phyloP scores from a whole-genome alignment of 805 yeast species.

The Wickerhamiella shivajii region DNA sequence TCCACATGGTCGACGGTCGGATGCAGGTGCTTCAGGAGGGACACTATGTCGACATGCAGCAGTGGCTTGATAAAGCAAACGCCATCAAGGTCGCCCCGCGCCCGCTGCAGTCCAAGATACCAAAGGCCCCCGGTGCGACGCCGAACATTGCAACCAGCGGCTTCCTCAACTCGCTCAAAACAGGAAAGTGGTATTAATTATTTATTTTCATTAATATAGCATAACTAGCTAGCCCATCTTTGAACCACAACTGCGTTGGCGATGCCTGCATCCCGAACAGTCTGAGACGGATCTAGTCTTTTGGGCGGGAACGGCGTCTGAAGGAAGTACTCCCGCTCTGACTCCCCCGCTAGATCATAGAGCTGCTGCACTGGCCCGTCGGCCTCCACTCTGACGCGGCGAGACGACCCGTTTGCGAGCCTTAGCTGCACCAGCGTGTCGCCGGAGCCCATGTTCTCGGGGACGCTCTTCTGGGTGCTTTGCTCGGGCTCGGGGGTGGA shows the following conservation, averaged over 20 bases:
- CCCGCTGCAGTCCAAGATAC: neutral
- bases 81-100: slow-evolving; percentile 1
- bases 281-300: slow-evolving; percentile 41
- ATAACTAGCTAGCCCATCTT: slow-evolving; percentile 9
- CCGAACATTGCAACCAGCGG: slow-evolving; percentile 11
- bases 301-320: slow-evolving; percentile 74
- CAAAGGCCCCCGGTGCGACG: neutral
- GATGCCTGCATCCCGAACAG: slow-evolving; percentile 62
- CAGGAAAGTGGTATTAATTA: slow-evolving; percentile 8
- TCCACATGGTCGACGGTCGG: slow-evolving; percentile 18
- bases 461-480: no score
- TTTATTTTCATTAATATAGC: slow-evolving; percentile 5
- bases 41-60: slow-evolving; percentile 20
- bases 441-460: slow-evolving; percentile 29
- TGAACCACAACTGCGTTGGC: slow-evolving; percentile 75
- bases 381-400: slow-evolving; percentile 48
- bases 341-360: slow-evolving; percentile 47
- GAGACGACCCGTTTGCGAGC: slow-evolving; percentile 53
- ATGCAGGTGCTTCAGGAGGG: slow-evolving; percentile 18
- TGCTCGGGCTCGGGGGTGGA: slow-evolving; percentile 13
- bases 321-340: slow-evolving; percentile 41
- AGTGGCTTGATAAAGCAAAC: slow-evolving; percentile 16
- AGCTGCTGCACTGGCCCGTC: slow-evolving; percentile 49
- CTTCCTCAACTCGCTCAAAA: slow-evolving; percentile 9
- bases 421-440: slow-evolving; percentile 71